Conservation (phyloP, 768 basidiomycete genomes). For the Lyophyllum atratum region DNA sequence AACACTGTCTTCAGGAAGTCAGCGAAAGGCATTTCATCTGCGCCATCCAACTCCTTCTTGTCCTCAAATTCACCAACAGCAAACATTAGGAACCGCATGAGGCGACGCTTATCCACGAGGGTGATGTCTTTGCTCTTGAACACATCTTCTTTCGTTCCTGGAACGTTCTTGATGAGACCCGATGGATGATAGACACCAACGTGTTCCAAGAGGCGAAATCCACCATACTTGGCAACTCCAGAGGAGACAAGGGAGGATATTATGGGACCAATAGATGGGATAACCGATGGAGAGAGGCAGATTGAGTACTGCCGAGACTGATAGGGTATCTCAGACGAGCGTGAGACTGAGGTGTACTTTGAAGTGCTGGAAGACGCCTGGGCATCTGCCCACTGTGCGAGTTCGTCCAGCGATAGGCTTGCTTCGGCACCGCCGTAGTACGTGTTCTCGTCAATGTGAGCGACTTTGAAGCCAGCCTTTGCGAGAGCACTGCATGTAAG, state of each 20-base stretch:
- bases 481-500: slow-evolving; percentile 69
- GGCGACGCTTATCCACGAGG: slow-evolving; percentile 81
- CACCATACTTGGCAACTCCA: slow-evolving; percentile 89
- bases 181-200: slow-evolving; percentile 58
- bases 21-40: slow-evolving; percentile 56
- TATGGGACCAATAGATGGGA: slow-evolving; percentile 77
- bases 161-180: slow-evolving; percentile 62
- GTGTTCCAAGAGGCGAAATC: slow-evolving; percentile 79
- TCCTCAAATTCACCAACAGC: slow-evolving; percentile 75
- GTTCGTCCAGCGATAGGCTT: slow-evolving; percentile 78
- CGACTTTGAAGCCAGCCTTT: slow-evolving; percentile 84
- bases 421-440: slow-evolving; percentile 89
- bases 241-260: slow-evolving; percentile 80
- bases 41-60: slow-evolving; percentile 55
- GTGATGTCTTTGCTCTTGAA: slow-evolving; percentile 82
- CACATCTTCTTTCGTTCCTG: slow-evolving; percentile 89
- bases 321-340: slow-evolving; percentile 43
- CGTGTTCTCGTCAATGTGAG: slow-evolving; percentile 81
- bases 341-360: slow-evolving; percentile 45
- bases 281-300: slow-evolving; percentile 80
- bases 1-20: slow-evolving; percentile 69
- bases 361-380: slow-evolving; percentile 25
- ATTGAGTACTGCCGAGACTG: slow-evolving; percentile 80
- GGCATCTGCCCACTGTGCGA: slow-evolving; percentile 65
- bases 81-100: slow-evolving; percentile 92